These are phyloP conservation scores for Chalaropsis thielavioides DNA, from an alignment of 2,329 filamentous ascomycete genomes.

Conservation along the genomic window DNA sequence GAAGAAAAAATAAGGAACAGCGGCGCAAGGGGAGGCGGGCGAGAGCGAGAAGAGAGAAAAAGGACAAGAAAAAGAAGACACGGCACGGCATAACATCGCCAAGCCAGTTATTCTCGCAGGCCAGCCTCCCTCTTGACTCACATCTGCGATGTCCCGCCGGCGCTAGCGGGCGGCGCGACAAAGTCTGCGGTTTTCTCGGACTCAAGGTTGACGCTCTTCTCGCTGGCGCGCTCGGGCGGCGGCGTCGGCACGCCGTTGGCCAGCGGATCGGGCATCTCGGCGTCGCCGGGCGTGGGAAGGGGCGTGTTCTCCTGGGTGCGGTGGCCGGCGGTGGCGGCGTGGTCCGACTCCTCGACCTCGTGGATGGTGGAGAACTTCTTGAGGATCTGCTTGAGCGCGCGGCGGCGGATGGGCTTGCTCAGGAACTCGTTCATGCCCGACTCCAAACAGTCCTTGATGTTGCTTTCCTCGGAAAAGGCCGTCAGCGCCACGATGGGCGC, in stretches of 20 bases:
- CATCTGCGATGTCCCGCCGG: not conserved
- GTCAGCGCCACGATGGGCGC: constrained; percentile 83
- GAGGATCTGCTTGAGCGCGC: constrained; percentile 71
- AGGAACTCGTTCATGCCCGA: constrained; percentile 89
- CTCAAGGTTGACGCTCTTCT: constrained; percentile 11
- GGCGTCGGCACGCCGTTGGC: constrained; percentile 17
- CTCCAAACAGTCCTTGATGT: constrained; percentile 72
- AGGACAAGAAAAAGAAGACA: constrained; percentile 1
- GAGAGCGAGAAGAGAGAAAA: no score
- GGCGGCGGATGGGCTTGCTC: constrained; percentile 60
- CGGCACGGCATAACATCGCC: no score
- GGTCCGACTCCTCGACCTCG: constrained; percentile 33
- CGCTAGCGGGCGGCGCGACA: not conserved
- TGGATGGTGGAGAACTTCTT: constrained; percentile 71
- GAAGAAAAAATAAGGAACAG: not conserved
- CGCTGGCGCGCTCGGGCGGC: constrained; percentile 13
- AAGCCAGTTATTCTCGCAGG: no score
- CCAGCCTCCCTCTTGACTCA: no score
- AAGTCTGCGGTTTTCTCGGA: not conserved
- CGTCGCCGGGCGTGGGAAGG: constrained; percentile 5
- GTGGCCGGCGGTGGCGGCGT: not conserved
- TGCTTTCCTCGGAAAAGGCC: constrained; percentile 80
- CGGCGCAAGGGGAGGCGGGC: no score
- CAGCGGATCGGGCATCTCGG: constrained; percentile 5
- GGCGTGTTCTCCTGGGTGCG: constrained; percentile 8